These are phyloP conservation scores for Botryobasidium botryosum DNA, from an alignment of 768 basidiomycete genomes.

Conservation along the genomic window DNA sequence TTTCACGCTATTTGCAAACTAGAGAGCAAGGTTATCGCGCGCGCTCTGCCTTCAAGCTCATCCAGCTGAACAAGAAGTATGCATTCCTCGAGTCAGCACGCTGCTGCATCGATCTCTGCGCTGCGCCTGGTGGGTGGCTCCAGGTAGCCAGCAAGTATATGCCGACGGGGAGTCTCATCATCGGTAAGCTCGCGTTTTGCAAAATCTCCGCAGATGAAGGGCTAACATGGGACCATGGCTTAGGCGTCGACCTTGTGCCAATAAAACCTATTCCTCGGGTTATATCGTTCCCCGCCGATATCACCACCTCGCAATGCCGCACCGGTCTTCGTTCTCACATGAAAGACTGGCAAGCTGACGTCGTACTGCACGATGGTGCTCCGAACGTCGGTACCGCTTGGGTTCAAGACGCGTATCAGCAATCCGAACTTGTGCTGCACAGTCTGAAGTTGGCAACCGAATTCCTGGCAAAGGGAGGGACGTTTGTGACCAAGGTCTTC, in stretches of 20 bases:
- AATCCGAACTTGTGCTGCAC: conserved; percentile 93
- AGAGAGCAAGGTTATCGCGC: conserved; percentile 99
- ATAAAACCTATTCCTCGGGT: conserved; percentile 93
- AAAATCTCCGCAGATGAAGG: too few relatives aligned
- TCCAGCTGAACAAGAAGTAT: conserved; percentile 97
- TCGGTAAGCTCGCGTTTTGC: conserved; percentile 47
- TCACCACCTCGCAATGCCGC: conserved; percentile 84
- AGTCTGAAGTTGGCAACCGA: conserved; percentile 89
- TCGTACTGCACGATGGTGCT: conserved; percentile 96
- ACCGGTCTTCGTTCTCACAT: conserved; percentile 70
- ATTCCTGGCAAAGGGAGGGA: conserved; percentile 83
- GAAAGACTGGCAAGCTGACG: conserved; percentile 98
- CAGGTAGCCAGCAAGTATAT: conserved; percentile 98
- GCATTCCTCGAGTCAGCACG: conserved; percentile 72
- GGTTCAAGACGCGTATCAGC: conserved; percentile 96
- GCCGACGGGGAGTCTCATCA: conserved; percentile 80
- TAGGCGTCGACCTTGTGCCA: conserved; percentile 88
- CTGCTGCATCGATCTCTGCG: conserved; percentile 96
- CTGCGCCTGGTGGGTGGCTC: conserved; percentile 97
- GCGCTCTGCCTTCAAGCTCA: conserved; percentile 97
- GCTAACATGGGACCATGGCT: too few relatives aligned
- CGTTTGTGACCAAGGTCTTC: conserved; percentile 97
- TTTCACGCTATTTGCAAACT: conserved; percentile 9
- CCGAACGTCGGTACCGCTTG: conserved; percentile 99
- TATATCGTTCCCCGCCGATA: conserved; percentile 82